These are phyloP conservation scores for Aspergillus affinis DNA, from an alignment of 495 filamentous ascomycete species.

Conservation along the genomic window DNA sequence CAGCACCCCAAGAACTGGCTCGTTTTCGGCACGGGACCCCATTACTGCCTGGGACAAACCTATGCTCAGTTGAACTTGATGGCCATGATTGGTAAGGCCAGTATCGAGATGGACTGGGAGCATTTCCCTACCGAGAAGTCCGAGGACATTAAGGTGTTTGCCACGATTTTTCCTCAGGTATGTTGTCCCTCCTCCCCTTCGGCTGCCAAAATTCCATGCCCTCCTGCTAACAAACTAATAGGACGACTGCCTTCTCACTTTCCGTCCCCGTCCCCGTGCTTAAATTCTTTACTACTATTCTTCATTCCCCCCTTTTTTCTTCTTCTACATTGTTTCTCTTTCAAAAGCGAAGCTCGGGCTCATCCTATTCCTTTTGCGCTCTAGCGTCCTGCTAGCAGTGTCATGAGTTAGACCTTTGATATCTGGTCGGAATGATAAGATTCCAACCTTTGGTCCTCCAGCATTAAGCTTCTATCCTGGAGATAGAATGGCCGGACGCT, in stretches of 20 bases:
- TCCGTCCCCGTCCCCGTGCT: slow-evolving; percentile 36
- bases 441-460: slow-evolving; percentile 19
- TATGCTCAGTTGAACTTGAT: slow-evolving; percentile 91
- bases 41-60: slow-evolving; percentile 94
- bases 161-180: slow-evolving; percentile 96
- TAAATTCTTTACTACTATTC: slow-evolving; percentile 12
- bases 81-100: slow-evolving; percentile 92
- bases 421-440: slow-evolving; percentile 19
- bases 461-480: slow-evolving; percentile 40
- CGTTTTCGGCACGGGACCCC: slow-evolving; percentile 93
- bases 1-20: slow-evolving; percentile 95
- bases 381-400: not conserved
- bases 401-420: not conserved
- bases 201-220: not conserved
- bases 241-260: slow-evolving; percentile 46
- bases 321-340: slow-evolving; percentile 10
- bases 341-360: slow-evolving; percentile 23
- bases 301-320: not conserved
- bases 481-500: slow-evolving; percentile 31
- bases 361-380: slow-evolving; percentile 16
- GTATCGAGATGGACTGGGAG: slow-evolving; percentile 85
- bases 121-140: slow-evolving; percentile 77
- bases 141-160: slow-evolving; percentile 98
- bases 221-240: slow-evolving; percentile 24
- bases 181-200: slow-evolving; percentile 28